Conservation (phyloP, 2,329 filamentous ascomycete genomes). For the Epichloe sp. region DNA sequence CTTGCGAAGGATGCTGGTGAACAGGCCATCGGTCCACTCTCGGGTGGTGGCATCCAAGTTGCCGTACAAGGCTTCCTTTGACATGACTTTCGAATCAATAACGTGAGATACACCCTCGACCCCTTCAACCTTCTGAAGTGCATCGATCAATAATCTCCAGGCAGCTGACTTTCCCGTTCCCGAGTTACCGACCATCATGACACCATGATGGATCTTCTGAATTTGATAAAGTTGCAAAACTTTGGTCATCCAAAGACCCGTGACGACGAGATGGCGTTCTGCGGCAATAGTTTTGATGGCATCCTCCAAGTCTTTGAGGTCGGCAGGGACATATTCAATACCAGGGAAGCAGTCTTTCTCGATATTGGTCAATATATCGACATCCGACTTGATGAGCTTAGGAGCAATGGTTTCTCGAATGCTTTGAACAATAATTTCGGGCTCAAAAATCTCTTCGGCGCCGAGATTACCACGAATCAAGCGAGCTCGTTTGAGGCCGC, state of each 20-base stretch:
- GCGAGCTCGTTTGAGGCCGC: conserved; percentile 80
- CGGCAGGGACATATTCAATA: conserved; percentile 82
- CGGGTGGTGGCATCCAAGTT: conserved; percentile 91
- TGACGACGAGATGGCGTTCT: conserved; percentile 79
- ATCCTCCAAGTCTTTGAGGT: conserved; percentile 63
- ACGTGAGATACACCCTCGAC: conserved; percentile 93
- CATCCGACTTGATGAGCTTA: conserved; percentile 87
- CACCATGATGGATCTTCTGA: conserved; percentile 93
- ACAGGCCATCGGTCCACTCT: conserved; percentile 97
- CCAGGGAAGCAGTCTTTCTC: conserved; percentile 81
- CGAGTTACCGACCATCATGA: conserved; percentile 99
- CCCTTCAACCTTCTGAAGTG: conserved; percentile 79
- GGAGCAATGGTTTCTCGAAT: conserved; percentile 96
- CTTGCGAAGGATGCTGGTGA: conserved; percentile 94
- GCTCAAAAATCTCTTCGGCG: conserved; percentile 66
- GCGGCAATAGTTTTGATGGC: conserved; percentile 73
- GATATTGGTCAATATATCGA: conserved; percentile 73
- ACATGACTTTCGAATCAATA: conserved; percentile 99
- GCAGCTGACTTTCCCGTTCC: conserved; percentile 94
- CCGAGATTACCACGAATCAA: conserved; percentile 46
- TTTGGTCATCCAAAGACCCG: conserved; percentile 94
- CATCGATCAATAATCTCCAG: conserved; percentile 86
- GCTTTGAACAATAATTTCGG: conserved; percentile 97
- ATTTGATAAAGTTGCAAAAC: conserved; percentile 96
- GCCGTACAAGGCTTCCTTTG: conserved; percentile 93